Base-by-base conservation (phyloP, 352 stramenopile species). In the Phytophthora cryptogea region DNA sequence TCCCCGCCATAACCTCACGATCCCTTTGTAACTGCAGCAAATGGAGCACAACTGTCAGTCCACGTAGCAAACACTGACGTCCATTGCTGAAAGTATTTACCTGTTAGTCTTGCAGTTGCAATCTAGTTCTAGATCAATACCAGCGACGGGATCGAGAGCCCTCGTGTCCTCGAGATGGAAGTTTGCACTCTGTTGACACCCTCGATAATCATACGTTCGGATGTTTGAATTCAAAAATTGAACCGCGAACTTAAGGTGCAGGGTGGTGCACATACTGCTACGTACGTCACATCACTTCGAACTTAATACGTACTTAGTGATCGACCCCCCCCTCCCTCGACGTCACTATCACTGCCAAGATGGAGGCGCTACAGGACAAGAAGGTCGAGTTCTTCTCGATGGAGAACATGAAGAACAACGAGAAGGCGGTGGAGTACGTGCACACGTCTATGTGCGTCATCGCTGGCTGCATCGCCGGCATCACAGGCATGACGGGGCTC, bases 331-430 rank as follows among this genome's bases (percentile, higher is more conserved):
- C 35, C 54, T 14, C 16, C 32, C 33, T 37, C 10, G 5, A 14
- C 47, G 30, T 32, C 10, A 51, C 44, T 51, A 35, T 42, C 37
- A 1, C 33, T 6, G 37, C 41, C 8, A 47, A 27, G 23, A 88
- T 88, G 80, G 83, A 92, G 61, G 71, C 68, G 47, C 63, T 88
- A 51, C 73, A 86, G 54, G 70, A 77, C 50, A 89, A 91, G 67
- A 75, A 87, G 43, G 78, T 89, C 31, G 83, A 94, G 77, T 92
- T 92, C 58, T 92, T 94, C 74, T 92, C 82, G 33, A 89, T 92
- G 76, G 85, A 94, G 69, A 94, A 83, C 73, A 86, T 92, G 75
- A 76, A 88, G 66, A 78, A 77, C 54, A 94, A 94, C 58, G 83
- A 92, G 63, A 74, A 88, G 61, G 65, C 80, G 7, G 70, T 90